phyloP scores from a whole-genome alignment of 2,329 filamentous ascomycete genomes.

The Trematosphaeria pertusa region DNA sequence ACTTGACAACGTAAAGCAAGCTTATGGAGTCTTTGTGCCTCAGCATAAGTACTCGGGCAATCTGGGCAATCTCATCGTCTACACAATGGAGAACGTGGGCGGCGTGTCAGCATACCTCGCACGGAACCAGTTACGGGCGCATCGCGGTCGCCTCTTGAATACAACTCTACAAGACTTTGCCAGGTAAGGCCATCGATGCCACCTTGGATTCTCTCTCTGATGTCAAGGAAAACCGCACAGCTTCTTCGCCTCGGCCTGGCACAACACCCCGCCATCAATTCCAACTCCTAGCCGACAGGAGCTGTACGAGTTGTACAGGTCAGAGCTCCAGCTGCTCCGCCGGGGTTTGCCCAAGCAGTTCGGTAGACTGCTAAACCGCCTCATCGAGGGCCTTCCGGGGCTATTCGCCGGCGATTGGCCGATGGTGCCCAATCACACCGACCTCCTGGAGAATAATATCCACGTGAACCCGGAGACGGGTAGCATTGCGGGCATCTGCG shows the following conservation, averaged over 20 bases:
- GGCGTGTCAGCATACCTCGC: too few species aligned
- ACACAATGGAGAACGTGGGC: neutral
- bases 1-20: neutral
- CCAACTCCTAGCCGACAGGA: too few species aligned
- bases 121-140: too few species aligned
- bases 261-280: neutral
- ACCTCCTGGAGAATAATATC: neutral
- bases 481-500: neutral
- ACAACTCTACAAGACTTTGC: neutral
- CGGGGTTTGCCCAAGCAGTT: too few species aligned
- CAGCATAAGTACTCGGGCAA: neutral
- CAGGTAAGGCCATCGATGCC: too few species aligned
- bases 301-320: too few species aligned
- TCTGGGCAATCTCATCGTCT: neutral
- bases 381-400: too few species aligned
- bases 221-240: too few species aligned
- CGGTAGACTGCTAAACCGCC: too few species aligned
- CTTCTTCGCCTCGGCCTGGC: neutral
- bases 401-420: neutral
- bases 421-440: neutral
- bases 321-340: too few species aligned
- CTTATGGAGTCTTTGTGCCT: neutral
- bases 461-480: neutral
- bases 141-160: too few species aligned
- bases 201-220: too few species aligned